Conservation (phyloP, 495 filamentous ascomycete species). For the Aspergillus incahuasiensis region DNA sequence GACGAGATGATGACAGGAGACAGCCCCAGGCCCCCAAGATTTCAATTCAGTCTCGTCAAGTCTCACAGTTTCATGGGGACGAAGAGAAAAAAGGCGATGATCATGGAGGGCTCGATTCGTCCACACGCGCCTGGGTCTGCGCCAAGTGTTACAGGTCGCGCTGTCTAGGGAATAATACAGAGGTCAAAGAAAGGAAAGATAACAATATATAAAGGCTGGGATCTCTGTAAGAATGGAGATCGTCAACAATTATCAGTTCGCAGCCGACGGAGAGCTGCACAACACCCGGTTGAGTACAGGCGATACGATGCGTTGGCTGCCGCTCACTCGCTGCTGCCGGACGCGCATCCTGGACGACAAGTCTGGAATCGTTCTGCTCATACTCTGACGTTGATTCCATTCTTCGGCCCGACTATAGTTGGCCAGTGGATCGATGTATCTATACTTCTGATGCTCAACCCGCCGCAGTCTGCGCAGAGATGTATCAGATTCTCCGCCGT, state of each 20-base stretch:
- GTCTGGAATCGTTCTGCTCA: neutral
- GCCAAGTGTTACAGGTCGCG: conserved; percentile 19
- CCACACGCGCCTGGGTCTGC: conserved; percentile 5
- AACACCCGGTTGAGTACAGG: neutral
- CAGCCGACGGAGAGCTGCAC: neutral
- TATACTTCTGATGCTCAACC: neutral
- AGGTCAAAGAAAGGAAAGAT: neutral
- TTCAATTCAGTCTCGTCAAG: neutral
- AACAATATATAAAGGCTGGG: neutral
- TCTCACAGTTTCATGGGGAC: conserved; percentile 5
- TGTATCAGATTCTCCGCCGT: neutral
- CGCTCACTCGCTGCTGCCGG: conserved; percentile 16
- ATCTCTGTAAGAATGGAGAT: neutral
- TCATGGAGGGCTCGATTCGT: conserved; percentile 18
- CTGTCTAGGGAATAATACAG: neutral
- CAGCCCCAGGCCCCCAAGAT: neutral
- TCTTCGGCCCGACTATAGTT: neutral
- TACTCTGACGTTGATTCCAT: neutral
- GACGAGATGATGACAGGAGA: neutral
- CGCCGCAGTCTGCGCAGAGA: conserved; percentile 3
- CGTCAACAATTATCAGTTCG: neutral
- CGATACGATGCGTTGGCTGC: conserved; percentile 20
- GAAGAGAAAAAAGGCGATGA: conserved; percentile 4
- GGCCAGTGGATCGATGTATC: neutral
- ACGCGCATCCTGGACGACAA: neutral